Evolutionary conservation across 2,329 filamentous ascomycete species (phyloP).

Genomic region (Curvularia verruculosa): DNA sequence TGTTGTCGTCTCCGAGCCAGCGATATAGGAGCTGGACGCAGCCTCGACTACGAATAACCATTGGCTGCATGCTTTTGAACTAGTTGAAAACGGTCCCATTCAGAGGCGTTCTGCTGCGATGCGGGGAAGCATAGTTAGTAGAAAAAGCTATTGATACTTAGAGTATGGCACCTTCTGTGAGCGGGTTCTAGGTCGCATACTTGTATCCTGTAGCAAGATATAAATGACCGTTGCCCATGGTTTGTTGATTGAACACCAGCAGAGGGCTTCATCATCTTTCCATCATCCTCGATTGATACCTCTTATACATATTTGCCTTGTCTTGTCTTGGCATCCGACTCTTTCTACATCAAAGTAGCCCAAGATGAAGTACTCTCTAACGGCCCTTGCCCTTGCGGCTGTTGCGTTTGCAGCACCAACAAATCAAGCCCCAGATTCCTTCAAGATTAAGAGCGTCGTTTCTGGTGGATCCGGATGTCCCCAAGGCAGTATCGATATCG

Average conservation of each 20-base stretch:
- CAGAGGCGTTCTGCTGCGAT: slow-evolving; percentile 14
- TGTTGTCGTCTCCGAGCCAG: slow-evolving; percentile 19
- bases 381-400: slow-evolving; percentile 32
- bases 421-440: slow-evolving; percentile 31
- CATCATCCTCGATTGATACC: slow-evolving; percentile 3
- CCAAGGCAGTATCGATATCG: slow-evolving; percentile 44
- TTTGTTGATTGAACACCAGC: slow-evolving; percentile 11
- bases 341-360: background rate
- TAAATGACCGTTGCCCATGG: slow-evolving; percentile 32
- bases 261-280: background rate
- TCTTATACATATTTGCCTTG: too few species aligned
- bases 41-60: slow-evolving; percentile 23
- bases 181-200: slow-evolving; percentile 30
- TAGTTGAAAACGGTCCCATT: slow-evolving; percentile 21
- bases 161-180: slow-evolving; percentile 19
- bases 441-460: slow-evolving; percentile 41
- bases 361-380: slow-evolving; percentile 36
- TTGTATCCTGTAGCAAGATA: slow-evolving; percentile 32
- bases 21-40: slow-evolving; percentile 14
- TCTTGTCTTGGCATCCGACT: background rate
- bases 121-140: slow-evolving; percentile 26
- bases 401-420: slow-evolving; percentile 29
- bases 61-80: slow-evolving; percentile 26
- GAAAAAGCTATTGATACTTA: slow-evolving; percentile 10
- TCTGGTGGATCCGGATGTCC: slow-evolving; percentile 46